phyloP scores from a whole-genome alignment of 2,329 filamentous ascomycete genomes.

The Phoma herbarum region DNA sequence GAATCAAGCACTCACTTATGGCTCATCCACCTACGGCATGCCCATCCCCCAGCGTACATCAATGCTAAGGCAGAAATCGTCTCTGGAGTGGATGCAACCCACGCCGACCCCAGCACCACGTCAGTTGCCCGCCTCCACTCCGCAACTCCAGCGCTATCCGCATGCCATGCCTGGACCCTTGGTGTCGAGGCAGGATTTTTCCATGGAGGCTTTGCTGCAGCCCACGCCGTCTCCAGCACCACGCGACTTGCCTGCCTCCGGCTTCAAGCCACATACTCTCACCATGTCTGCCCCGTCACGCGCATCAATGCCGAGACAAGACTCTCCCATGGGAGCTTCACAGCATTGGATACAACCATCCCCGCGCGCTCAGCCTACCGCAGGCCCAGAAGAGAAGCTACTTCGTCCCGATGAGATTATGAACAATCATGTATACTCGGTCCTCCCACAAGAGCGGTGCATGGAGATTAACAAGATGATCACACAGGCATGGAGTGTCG shows the following conservation, averaged over 20 bases:
- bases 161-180: neutral
- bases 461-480: neutral
- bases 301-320: neutral
- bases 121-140: neutral
- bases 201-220: neutral
- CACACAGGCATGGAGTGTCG: constrained; percentile 3
- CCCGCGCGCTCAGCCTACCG: neutral
- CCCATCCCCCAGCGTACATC: neutral
- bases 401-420: constrained; percentile 11
- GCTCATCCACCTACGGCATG: neutral
- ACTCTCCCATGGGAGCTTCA: neutral
- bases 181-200: neutral
- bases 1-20: neutral
- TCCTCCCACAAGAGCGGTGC: constrained; percentile 2
- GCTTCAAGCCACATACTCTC: neutral
- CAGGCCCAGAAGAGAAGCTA: neutral
- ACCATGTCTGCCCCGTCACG: neutral
- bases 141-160: neutral
- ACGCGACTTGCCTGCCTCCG: neutral
- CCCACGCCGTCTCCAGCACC: neutral
- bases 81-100: neutral
- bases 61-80: constrained; percentile 1
- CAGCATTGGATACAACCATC: neutral
- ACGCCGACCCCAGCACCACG: neutral
- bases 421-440: constrained; percentile 1